Conservation (phyloP, 1,284 basidiomycete genomes). For the Chalciporus sp. region DNA sequence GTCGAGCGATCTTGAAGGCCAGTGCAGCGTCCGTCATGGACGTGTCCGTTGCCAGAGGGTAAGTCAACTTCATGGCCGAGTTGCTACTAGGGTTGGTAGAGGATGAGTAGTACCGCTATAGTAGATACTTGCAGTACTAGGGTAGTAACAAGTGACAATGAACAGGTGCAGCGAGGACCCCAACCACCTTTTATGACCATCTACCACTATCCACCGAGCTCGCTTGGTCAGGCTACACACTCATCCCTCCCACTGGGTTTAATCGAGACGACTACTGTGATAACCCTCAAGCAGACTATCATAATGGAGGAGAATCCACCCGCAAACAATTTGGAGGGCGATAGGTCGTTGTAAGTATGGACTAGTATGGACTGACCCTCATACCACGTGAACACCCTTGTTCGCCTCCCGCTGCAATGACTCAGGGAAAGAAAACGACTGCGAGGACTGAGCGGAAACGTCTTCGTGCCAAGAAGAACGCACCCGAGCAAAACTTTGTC, state of each 20-base stretch:
- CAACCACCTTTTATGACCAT: slow-evolving; percentile 5
- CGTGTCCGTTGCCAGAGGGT: slow-evolving; percentile 55
- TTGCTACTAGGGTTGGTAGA: neutral
- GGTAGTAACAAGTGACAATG: too few species aligned
- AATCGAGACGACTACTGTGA: too few species aligned
- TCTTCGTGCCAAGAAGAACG: slow-evolving; percentile 8
- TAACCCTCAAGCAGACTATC: too few species aligned
- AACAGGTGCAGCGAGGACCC: slow-evolving; percentile 12
- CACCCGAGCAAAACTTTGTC: slow-evolving; percentile 14
- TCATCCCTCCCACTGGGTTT: neutral
- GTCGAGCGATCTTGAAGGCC: slow-evolving; percentile 73
- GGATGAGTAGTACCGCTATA: too few species aligned
- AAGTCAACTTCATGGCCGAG: slow-evolving; percentile 56
- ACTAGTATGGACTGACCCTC: too few species aligned
- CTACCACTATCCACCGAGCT: neutral
- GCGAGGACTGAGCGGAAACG: neutral
- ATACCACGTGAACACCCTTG: neutral
- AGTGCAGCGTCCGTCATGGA: slow-evolving; percentile 52
- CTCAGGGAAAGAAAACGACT: neutral
- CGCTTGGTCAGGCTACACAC: neutral
- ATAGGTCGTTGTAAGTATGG: too few species aligned
- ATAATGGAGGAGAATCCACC: too few species aligned
- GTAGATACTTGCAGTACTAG: too few species aligned
- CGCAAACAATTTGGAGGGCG: too few species aligned
- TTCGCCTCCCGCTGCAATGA: neutral